Conservation (phyloP, 2,329 filamentous ascomycete species). For the Nannizzia gypsea region DNA sequence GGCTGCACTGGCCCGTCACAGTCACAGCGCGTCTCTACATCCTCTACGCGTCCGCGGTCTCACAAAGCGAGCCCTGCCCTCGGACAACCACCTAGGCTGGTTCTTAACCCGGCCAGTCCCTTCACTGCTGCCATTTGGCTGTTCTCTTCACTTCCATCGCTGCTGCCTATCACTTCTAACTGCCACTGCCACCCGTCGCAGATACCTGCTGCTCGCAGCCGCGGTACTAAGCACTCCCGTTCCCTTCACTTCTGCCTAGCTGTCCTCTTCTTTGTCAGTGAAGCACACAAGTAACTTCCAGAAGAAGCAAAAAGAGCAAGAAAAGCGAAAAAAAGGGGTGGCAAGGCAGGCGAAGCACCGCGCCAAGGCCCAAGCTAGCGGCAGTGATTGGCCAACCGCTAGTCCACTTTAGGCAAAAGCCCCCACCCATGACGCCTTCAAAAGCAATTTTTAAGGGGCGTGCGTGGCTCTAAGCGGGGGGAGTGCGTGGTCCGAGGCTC, state of each 20-base stretch:
- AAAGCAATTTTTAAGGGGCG: conserved; percentile 10
- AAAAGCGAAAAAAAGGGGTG: conserved; percentile 2
- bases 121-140: neutral
- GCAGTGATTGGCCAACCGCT: conserved; percentile 10
- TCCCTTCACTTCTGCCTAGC: neutral
- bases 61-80: neutral
- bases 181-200: neutral
- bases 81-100: neutral
- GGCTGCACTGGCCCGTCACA: too few species aligned
- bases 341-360: conserved; percentile 5
- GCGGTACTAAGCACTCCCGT: too few species aligned
- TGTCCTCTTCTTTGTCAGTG: neutral
- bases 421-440: neutral
- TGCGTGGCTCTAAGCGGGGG: conserved; percentile 6
- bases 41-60: neutral
- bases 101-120: neutral
- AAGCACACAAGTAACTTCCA: neutral
- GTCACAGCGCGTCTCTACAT: neutral
- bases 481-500: conserved; percentile 8
- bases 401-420: neutral
- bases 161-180: neutral
- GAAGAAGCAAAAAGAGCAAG: neutral
- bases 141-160: too few species aligned
- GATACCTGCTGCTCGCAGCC: too few species aligned
- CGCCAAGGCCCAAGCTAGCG: neutral